A percentile compares a stretch with the other conserved stretches of the same genome.
These are phyloP conservation scores for Candida vaughaniae DNA, from an alignment of 805 yeast genomes.

Conservation along the genomic window DNA sequence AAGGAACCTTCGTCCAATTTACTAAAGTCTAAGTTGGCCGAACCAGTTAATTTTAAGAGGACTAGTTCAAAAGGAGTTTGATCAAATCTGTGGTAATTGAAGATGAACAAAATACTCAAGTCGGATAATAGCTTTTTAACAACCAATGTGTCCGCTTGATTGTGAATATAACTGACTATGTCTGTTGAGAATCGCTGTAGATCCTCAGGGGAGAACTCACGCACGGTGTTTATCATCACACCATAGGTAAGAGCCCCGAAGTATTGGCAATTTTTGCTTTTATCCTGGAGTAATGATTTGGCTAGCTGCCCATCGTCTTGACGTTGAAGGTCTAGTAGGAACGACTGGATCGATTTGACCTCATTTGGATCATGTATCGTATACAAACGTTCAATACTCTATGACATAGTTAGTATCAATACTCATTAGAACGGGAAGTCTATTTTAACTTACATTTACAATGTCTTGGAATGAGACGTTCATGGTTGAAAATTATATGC, in stretches of 20 bases:
- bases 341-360: constrained; percentile 48
- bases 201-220: constrained; percentile 3
- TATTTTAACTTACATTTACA: too few species aligned
- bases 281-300: constrained; percentile 42
- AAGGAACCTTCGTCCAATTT: constrained; percentile 13
- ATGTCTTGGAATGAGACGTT: too few species aligned
- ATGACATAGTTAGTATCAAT: constrained; percentile 1
- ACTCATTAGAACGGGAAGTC: too few species aligned
- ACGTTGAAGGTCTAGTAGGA: constrained; percentile 59
- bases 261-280: constrained; percentile 54
- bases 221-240: constrained; percentile 49
- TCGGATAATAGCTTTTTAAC: constrained; percentile 58
- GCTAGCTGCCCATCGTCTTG: constrained; percentile 59
- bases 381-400: constrained; percentile 46
- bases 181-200: constrained; percentile 1
- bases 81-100: constrained; percentile 36
- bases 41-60: constrained; percentile 1
- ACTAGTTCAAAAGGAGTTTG: constrained; percentile 34
- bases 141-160: constrained; percentile 30
- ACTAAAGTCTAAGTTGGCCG: constrained; percentile 1
- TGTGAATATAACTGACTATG: constrained; percentile 2
- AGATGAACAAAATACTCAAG: constrained; percentile 47
- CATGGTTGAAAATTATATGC: too few species aligned
- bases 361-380: constrained; percentile 35
- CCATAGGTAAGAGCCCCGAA: constrained; percentile 82